Conservation (phyloP, 2,329 filamentous ascomycete genomes). For the Orbilia oligospora region DNA sequence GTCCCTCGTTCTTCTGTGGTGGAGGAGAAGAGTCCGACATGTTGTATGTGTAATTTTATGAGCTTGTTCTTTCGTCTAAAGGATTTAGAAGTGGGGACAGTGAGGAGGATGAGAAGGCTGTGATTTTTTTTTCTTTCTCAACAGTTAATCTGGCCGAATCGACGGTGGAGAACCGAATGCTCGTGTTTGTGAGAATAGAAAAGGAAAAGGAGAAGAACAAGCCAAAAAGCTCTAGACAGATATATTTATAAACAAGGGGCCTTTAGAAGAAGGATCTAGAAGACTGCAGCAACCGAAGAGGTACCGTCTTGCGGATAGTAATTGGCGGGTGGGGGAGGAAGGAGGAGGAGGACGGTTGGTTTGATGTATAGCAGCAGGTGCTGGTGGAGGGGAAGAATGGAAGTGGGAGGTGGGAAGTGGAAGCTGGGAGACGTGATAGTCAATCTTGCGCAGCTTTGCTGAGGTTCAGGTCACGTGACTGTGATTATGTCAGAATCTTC, state of each 20-base stretch:
- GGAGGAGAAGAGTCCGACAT: conserved; percentile 71
- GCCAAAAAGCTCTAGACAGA: background rate
- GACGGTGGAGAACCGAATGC: conserved; percentile 20
- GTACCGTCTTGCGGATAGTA: background rate
- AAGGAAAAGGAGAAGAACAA: conserved; percentile 10
- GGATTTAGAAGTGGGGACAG: background rate
- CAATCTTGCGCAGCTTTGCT: background rate
- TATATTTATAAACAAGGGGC: background rate
- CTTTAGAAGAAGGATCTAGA: conserved; percentile 37
- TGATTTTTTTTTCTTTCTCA: conserved; percentile 16
- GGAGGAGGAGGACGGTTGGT: conserved; percentile 17
- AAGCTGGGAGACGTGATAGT: conserved; percentile 29
- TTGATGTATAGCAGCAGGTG: background rate
- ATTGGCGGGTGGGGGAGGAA: background rate
- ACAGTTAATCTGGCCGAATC: background rate
- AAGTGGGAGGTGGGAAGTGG: conserved; percentile 31
- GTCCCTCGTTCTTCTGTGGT: conserved; percentile 67
- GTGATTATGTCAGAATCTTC: background rate
- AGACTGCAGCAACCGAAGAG: background rate
- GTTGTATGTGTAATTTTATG: conserved; percentile 52
- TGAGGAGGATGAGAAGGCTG: conserved; percentile 46
- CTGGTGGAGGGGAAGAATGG: conserved; percentile 30
- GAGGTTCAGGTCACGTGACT: background rate
- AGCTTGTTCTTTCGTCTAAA: conserved; percentile 20
- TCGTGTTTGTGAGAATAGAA: conserved; percentile 25